Conservation (phyloP, 2,329 filamentous ascomycete species). For the Aspergillus amoenus region DNA sequence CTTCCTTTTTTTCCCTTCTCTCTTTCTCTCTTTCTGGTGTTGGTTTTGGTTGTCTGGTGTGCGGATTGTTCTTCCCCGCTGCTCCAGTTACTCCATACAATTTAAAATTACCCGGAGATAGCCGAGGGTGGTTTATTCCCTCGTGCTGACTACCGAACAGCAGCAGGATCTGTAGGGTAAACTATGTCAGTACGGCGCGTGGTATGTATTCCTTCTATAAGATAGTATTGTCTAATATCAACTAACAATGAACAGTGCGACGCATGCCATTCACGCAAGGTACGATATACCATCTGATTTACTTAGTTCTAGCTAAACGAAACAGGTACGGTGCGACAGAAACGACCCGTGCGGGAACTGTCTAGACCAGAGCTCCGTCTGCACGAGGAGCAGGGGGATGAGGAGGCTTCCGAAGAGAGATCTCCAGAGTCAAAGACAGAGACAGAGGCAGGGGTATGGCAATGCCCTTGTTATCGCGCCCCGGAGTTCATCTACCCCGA, state of each 20-base stretch:
- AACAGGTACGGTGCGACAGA: slow-evolving; percentile 24
- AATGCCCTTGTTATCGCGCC: not conserved
- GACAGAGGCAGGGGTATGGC: not conserved
- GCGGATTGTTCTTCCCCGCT: too few relatives aligned
- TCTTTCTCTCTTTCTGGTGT: too few relatives aligned
- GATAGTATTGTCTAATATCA: too few relatives aligned
- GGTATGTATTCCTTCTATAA: not conserved
- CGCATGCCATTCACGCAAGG: slow-evolving; percentile 21
- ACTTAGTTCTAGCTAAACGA: not conserved
- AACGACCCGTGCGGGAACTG: slow-evolving; percentile 24
- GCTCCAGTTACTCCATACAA: too few relatives aligned
- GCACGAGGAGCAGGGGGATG: slow-evolving; percentile 13
- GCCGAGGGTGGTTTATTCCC: too few relatives aligned
- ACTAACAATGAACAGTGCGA: slow-evolving; percentile 15
- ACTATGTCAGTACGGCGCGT: not conserved
- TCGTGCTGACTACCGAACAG: too few relatives aligned
- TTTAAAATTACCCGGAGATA: too few relatives aligned
- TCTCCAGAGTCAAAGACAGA: not conserved
- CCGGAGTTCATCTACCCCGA: too few relatives aligned
- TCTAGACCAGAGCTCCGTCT: slow-evolving; percentile 18
- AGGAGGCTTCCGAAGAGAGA: not conserved
- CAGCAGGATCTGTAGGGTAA: too few relatives aligned
- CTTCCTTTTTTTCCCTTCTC: too few relatives aligned
- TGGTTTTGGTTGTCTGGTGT: too few relatives aligned
- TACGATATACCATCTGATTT: not conserved